These are phyloP conservation scores for Globisporangium middletonii DNA, from an alignment of 352 stramenopile genomes.

Conservation along the genomic window DNA sequence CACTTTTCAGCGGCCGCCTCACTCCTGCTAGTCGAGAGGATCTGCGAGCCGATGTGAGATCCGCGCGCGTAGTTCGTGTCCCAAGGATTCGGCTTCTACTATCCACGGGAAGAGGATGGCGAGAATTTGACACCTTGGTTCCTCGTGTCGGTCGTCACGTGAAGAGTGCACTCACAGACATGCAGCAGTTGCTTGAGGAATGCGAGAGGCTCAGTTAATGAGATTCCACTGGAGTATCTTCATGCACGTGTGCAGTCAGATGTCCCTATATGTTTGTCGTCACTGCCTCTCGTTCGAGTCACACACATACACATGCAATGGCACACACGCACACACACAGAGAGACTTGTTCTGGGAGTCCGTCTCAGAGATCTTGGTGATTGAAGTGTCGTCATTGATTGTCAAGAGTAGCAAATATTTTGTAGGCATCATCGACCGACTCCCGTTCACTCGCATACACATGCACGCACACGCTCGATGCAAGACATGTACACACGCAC, in stretches of 20 bases:
- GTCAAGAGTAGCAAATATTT: slow-evolving; percentile 92
- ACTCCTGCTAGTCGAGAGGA: slow-evolving; percentile 26
- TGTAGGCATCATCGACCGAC: slow-evolving; percentile 70
- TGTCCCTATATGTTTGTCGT: slow-evolving; percentile 90
- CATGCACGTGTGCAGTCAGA: slow-evolving; percentile 56
- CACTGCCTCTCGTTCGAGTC: slow-evolving; percentile 37
- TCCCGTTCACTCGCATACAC: not conserved
- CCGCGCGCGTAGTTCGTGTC: slow-evolving; percentile 30
- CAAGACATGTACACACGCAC: slow-evolving; percentile 15
- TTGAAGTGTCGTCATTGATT: slow-evolving; percentile 84
- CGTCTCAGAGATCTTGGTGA: slow-evolving; percentile 91
- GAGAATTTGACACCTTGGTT: slow-evolving; percentile 93
- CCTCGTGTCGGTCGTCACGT: not conserved
- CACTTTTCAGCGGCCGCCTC: slow-evolving; percentile 66
- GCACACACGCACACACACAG: slow-evolving; percentile 1
- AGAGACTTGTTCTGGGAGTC: slow-evolving; percentile 6
- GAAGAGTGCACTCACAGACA: not conserved
- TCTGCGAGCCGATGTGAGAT: slow-evolving; percentile 15
- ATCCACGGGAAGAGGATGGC: slow-evolving; percentile 50
- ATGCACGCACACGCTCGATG: not conserved
- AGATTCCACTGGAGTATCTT: slow-evolving; percentile 88
- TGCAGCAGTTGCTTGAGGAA: not conserved
- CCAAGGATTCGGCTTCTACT: slow-evolving; percentile 89
- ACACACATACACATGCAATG: slow-evolving; percentile 3
- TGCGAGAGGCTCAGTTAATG: slow-evolving; percentile 85